phyloP scores from a whole-genome alignment of 2,329 filamentous ascomycete genomes.

The Metarhizium guizhouense region DNA sequence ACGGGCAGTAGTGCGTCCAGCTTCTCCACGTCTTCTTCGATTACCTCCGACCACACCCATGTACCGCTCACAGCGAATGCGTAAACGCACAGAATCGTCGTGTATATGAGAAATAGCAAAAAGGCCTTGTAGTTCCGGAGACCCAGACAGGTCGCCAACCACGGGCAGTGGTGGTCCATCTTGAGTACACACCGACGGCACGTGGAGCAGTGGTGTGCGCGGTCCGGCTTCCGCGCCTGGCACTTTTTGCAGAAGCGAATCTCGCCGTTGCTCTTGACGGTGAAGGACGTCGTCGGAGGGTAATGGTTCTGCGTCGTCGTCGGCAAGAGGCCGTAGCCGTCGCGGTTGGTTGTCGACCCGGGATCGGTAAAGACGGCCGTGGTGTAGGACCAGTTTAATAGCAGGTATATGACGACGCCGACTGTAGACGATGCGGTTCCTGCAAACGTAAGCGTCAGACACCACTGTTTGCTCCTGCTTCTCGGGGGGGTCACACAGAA shows the following conservation, averaged over 20 bases:
- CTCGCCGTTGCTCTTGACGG: slow-evolving; percentile 84
- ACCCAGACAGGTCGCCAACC: slow-evolving; percentile 92
- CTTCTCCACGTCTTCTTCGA: slow-evolving; percentile 59
- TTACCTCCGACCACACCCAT: slow-evolving; percentile 82
- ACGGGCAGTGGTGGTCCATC: slow-evolving; percentile 99
- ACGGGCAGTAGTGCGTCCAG: slow-evolving; percentile 74
- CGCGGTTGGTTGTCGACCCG: slow-evolving; percentile 56
- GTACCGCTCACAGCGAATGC: slow-evolving; percentile 65
- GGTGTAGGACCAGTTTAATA: slow-evolving; percentile 85
- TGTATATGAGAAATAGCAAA: slow-evolving; percentile 84
- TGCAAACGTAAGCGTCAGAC: slow-evolving; percentile 16
- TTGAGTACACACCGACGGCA: slow-evolving; percentile 93
- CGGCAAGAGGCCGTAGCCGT: slow-evolving; percentile 73
- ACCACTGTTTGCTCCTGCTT: not conserved
- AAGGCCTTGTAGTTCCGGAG: slow-evolving; percentile 95
- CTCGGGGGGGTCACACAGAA: not conserved
- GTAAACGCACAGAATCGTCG: slow-evolving; percentile 75
- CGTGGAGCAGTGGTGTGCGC: slow-evolving; percentile 92
- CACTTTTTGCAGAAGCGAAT: slow-evolving; percentile 96
- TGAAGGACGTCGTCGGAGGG: slow-evolving; percentile 62
- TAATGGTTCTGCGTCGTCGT: slow-evolving; percentile 46
- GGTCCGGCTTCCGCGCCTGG: slow-evolving; percentile 86
- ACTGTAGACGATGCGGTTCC: slow-evolving; percentile 49
- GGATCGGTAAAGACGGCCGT: slow-evolving; percentile 89
- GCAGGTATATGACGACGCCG: slow-evolving; percentile 61